Evolutionary conservation across 352 stramenopile genomes (phyloP).

Genomic region (Pythium grandisporangium): DNA sequence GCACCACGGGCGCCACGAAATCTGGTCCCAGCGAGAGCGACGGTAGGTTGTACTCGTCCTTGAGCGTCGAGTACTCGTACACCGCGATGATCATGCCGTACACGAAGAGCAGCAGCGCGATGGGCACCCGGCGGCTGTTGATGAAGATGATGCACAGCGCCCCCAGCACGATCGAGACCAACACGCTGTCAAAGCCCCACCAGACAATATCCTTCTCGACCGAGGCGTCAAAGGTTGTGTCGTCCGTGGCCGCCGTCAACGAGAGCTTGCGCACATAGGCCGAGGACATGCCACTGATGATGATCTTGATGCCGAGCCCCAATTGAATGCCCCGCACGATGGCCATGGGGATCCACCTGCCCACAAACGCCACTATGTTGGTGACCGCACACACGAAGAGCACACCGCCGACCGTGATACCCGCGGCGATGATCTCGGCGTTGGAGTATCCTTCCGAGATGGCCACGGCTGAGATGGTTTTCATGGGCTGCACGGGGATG

Average conservation of each 20-base stretch:
- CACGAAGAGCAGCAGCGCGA: conserved; percentile 55
- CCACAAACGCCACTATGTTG: conserved; percentile 87
- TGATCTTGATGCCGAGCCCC: conserved; percentile 84
- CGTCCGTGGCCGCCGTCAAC: conserved; percentile 15
- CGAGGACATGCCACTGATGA: conserved; percentile 71
- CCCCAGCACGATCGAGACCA: conserved; percentile 58
- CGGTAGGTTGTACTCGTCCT: conserved; percentile 41
- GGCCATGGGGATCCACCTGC: conserved; percentile 79
- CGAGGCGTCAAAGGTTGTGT: conserved; percentile 18
- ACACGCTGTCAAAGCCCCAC: conserved; percentile 56
- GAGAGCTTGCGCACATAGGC: conserved; percentile 38
- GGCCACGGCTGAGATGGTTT: conserved; percentile 88
- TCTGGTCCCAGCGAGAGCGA: conserved; percentile 39
- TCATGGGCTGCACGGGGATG: conserved; percentile 95
- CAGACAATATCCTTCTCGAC: conserved; percentile 23
- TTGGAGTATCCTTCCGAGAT: conserved; percentile 77
- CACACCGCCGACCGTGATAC: conserved; percentile 72
- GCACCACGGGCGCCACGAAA: conserved; percentile 46
- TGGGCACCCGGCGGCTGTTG: conserved; percentile 43
- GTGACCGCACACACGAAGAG: conserved; percentile 74
- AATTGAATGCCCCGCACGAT: conserved; percentile 90
- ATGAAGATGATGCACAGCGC: conserved; percentile 68
- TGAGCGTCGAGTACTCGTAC: conserved; percentile 41
- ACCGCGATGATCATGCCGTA: conserved; percentile 59
- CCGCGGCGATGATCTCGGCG: conserved; percentile 74